Percentiles rank a stretch among this genome's conserved stretches.
These are phyloP conservation scores for Lyophyllum shimeji DNA, from an alignment of 768 basidiomycete genomes.

Conservation along the genomic window DNA sequence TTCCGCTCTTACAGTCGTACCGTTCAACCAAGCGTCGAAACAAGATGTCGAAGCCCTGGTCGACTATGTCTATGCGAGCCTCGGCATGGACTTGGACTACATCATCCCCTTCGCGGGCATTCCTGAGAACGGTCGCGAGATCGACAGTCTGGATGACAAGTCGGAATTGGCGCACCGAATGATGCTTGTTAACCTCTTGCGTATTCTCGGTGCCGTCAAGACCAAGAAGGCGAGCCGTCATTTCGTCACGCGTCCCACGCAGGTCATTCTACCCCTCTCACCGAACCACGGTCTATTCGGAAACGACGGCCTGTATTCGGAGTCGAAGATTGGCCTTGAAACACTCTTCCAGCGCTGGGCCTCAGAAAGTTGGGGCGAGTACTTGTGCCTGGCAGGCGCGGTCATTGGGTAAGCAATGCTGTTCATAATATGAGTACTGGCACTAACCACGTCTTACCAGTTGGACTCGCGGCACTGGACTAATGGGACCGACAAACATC, in stretches of 20 bases:
- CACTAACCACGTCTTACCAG: slow-evolving; percentile 34
- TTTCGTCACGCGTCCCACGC: slow-evolving; percentile 96
- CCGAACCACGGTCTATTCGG: slow-evolving; percentile 99
- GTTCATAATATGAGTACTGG: not conserved
- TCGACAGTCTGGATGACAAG: slow-evolving; percentile 94
- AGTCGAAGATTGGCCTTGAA: slow-evolving; percentile 97
- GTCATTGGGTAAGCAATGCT: slow-evolving; percentile 81
- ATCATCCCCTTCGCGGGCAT: slow-evolving; percentile 98
- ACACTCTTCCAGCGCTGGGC: slow-evolving; percentile 98
- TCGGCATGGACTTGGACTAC: slow-evolving; percentile 97
- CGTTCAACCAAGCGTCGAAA: slow-evolving; percentile 98
- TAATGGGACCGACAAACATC: slow-evolving; percentile 95
- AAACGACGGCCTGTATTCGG: slow-evolving; percentile 96
- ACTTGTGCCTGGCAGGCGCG: slow-evolving; percentile 95
- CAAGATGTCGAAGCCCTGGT: slow-evolving; percentile 98
- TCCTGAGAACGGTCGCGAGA: slow-evolving; percentile 98
- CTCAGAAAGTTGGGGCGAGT: slow-evolving; percentile 99
- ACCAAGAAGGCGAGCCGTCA: slow-evolving; percentile 95
- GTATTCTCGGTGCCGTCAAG: slow-evolving; percentile 96
- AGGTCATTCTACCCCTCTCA: slow-evolving; percentile 96
- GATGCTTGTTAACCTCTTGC: slow-evolving; percentile 96
- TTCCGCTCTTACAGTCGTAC: slow-evolving; percentile 96
- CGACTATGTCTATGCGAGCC: slow-evolving; percentile 95
- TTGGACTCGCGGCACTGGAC: slow-evolving; percentile 97
- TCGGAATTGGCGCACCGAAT: slow-evolving; percentile 98